Base-by-base conservation (phyloP, 345 rosid genomes). In the Populus deltoides region DNA sequence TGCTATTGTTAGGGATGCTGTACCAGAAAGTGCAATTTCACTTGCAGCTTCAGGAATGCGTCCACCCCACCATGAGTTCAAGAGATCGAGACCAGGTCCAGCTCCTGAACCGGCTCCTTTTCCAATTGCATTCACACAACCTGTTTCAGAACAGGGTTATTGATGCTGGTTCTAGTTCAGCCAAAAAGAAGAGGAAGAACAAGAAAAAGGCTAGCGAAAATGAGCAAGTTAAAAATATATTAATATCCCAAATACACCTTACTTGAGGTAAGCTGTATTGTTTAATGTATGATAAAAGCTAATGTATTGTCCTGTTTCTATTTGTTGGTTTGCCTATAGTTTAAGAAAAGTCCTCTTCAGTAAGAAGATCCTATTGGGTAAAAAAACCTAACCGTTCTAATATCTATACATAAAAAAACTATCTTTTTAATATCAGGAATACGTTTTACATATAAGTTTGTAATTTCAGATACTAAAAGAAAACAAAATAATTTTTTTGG, bases 81-180 rank as follows among this genome's bases (percentile, higher is more conserved):
- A 24, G 43, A 31, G 15, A 39, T 70, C 71, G 12, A 83, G 69
- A 73, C 22, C 38, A 24, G 84, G 71, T 45, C 43, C 65, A 74
- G 27, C 65, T n/a, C 7, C 79, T 65, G 66, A 70, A 47, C 17
- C 65, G 5, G 17, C 73, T 15, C 33, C 22, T 66, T 77, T 81
- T 55, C 83, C 87, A n/a, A 81, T 83, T 72, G 16, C 76, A 16
- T 79, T 76, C 65, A 68, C 70, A 17, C 79, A 70, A 29, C 12
- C 78, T 11, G 53, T 20, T 25, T 29, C 10, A 12, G 79, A n/a
- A 38, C 66, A 80, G 25, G 65, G 63, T 11, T n/a, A 11, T 9
- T 9, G 75, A 49, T 12, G 31, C 8, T 47, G 29, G 70, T 45
- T 10, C 63, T 11, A 55, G 20, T 25, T 47, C 71, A 35, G 25